Conservation (phyloP, 768 basidiomycete species). For the Mycena galopus region DNA sequence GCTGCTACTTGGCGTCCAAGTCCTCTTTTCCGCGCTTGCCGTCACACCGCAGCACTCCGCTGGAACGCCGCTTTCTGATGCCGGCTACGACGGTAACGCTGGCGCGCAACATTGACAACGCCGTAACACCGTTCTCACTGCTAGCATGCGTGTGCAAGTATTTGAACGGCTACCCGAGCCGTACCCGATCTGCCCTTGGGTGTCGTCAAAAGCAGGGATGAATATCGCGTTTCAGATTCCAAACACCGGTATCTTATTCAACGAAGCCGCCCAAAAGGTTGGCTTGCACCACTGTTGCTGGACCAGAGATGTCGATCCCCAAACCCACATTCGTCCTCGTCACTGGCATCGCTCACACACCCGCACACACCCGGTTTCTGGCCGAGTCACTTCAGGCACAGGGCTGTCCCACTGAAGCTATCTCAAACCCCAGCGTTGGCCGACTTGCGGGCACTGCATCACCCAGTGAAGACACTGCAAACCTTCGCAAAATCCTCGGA, state of each 20-base stretch:
- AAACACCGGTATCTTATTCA: not conserved
- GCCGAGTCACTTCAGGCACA: not conserved
- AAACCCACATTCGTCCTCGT: slow-evolving; percentile 9
- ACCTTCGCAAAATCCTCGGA: not conserved
- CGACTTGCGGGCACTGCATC: not conserved
- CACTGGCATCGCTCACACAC: not conserved
- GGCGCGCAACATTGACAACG: too few relatives aligned
- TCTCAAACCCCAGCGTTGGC: slow-evolving; percentile 4
- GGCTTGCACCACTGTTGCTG: not conserved
- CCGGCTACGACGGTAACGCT: too few relatives aligned
- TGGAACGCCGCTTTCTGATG: not conserved
- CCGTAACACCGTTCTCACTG: not conserved
- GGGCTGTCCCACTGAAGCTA: not conserved
- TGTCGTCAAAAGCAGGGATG: not conserved
- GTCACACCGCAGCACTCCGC: too few relatives aligned
- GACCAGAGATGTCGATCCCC: not conserved
- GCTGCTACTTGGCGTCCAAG: too few relatives aligned
- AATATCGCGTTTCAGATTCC: not conserved
- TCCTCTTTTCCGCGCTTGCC: too few relatives aligned
- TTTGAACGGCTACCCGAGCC: not conserved
- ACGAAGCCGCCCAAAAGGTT: not conserved
- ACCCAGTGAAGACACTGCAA: not conserved
- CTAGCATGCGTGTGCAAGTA: not conserved
- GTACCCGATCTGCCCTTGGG: not conserved
- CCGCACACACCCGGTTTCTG: not conserved